Conservation (phyloP, 2,329 filamentous ascomycete genomes). For the Epichloe amarillans region DNA sequence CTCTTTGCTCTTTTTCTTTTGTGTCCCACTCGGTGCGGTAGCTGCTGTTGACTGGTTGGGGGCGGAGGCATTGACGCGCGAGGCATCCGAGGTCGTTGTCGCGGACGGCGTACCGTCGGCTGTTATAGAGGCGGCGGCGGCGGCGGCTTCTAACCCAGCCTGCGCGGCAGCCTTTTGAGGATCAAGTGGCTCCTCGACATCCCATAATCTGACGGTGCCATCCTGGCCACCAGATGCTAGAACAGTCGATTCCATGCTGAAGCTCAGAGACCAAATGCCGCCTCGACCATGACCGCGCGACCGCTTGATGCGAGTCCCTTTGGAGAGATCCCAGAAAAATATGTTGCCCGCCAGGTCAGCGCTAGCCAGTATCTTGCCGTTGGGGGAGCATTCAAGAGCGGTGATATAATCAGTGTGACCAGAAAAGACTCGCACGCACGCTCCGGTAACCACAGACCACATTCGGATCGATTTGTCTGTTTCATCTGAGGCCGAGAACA, state of each 20-base stretch:
- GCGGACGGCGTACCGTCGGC: slow-evolving; percentile 26
- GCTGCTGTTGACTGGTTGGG: slow-evolving; percentile 15
- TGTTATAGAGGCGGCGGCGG: slow-evolving; percentile 25
- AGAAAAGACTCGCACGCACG: slow-evolving; percentile 80
- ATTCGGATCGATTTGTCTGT: slow-evolving; percentile 84
- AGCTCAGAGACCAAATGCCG: slow-evolving; percentile 85
- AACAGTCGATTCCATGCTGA: slow-evolving; percentile 83
- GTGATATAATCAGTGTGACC: slow-evolving; percentile 84
- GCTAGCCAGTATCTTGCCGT: slow-evolving; percentile 81
- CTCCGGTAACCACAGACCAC: slow-evolving; percentile 87
- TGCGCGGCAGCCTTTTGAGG: slow-evolving; percentile 42
- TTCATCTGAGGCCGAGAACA: slow-evolving; percentile 83
- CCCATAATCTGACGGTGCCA: slow-evolving; percentile 88
- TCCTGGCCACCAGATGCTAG: slow-evolving; percentile 86
- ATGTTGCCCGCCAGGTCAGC: slow-evolving; percentile 84
- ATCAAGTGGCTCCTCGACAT: slow-evolving; percentile 62
- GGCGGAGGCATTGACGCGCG: slow-evolving; percentile 7
- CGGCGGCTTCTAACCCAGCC: slow-evolving; percentile 28
- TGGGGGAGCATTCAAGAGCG: slow-evolving; percentile 66
- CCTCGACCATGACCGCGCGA: slow-evolving; percentile 90
- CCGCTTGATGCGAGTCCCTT: slow-evolving; percentile 74
- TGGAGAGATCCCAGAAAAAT: slow-evolving; percentile 85
- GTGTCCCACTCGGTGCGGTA: slow-evolving; percentile 17
- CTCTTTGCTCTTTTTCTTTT: slow-evolving; percentile 77
- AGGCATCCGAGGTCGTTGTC: slow-evolving; percentile 15